Base-by-base conservation (phyloP, 1,284 basidiomycete genomes). In the Sanguinoderma infundibulare region DNA sequence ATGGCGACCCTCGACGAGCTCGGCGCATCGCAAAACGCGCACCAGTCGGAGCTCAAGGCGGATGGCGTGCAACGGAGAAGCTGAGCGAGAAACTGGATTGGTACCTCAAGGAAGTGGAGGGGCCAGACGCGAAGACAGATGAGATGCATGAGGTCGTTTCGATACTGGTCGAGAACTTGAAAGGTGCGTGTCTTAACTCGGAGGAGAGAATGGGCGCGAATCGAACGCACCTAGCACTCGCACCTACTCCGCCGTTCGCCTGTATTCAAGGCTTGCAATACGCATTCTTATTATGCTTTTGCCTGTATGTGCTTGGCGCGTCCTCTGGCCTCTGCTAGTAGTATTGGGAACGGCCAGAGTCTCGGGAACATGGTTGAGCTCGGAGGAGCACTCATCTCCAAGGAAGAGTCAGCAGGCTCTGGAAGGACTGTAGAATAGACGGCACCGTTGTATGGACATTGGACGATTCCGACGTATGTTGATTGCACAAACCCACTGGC, bases 141-240 rank as follows among this genome's bases (percentile, higher is more conserved):
- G 83, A 86, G 56, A 70, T 85, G 68, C 77, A 79, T 62, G 84
- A 84, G 52, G 84, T 79, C 6, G 83, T 89, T 0, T 67, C 80
- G 47, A 74, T 80, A 61, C 72, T 89, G 46, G 79, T 87, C 22
- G 77, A 84, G 68, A n/a, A n/a, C n/a, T n/a, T n/a, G n/a, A 86
- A 85, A 84, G 84, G 88, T 88, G 67, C 51, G 80, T 65, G 20
- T 22, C 38, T 38, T 39, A 28, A 15, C 50, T 17, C 38, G 38
- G 14, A 14, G 9, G 20, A 3, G 32, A n/a, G 20, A 20, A 50
- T 30, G 15, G 10, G 20, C 20, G 32, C 30, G 49, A 35, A 14
- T 3, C 28, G 49, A 35, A 35, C 49, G 15, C 35, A 50, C 32
- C 56, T 55, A 66, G 52, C 47, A 58, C 62, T 58, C 55, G 60